These are phyloP conservation scores for Lentinus polychrous DNA, from an alignment of 1,284 basidiomycete genomes.

Conservation along the genomic window DNA sequence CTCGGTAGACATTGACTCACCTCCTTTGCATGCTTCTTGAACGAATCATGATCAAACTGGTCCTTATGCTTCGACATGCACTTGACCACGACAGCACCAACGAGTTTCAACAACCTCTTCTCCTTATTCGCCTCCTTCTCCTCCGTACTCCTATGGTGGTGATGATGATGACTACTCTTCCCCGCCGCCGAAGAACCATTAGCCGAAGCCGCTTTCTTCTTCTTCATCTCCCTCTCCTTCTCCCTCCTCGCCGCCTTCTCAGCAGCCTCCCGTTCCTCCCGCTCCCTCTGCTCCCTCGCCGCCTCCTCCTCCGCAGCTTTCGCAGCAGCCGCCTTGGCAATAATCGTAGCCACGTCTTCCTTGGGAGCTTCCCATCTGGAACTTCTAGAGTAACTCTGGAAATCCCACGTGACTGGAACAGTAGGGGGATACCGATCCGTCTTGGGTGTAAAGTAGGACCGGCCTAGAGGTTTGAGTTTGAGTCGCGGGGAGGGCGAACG, in stretches of 20 bases:
- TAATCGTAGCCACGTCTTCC: slow-evolving; percentile 36
- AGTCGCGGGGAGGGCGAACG: slow-evolving; percentile 14
- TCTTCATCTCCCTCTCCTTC: slow-evolving; percentile 24
- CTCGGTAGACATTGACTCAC: slow-evolving; percentile 39
- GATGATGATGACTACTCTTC: slow-evolving; percentile 28
- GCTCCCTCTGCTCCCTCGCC: slow-evolving; percentile 30
- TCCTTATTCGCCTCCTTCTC: slow-evolving; percentile 70
- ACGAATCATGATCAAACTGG: slow-evolving; percentile 75
- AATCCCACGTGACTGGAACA: no score
- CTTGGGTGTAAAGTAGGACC: neutral
- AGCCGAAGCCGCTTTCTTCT: slow-evolving; percentile 28
- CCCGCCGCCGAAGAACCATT: slow-evolving; percentile 18
- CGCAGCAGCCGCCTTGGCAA: slow-evolving; percentile 40
- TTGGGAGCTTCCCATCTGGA: slow-evolving; percentile 11
- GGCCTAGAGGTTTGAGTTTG: slow-evolving; percentile 19
- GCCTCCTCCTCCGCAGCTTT: slow-evolving; percentile 40
- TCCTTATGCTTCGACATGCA: slow-evolving; percentile 87
- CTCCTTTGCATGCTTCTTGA: slow-evolving; percentile 96
- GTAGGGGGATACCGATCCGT: neutral
- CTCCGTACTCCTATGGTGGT: slow-evolving; percentile 31
- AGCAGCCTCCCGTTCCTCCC: slow-evolving; percentile 32
- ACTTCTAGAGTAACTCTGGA: no score
- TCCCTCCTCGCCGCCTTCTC: slow-evolving; percentile 28
- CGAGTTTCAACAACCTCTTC: slow-evolving; percentile 76
- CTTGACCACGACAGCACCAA: slow-evolving; percentile 87